Evolutionary conservation across 2,329 filamentous ascomycete genomes (phyloP).

Genomic region (Diplodia seriata): DNA sequence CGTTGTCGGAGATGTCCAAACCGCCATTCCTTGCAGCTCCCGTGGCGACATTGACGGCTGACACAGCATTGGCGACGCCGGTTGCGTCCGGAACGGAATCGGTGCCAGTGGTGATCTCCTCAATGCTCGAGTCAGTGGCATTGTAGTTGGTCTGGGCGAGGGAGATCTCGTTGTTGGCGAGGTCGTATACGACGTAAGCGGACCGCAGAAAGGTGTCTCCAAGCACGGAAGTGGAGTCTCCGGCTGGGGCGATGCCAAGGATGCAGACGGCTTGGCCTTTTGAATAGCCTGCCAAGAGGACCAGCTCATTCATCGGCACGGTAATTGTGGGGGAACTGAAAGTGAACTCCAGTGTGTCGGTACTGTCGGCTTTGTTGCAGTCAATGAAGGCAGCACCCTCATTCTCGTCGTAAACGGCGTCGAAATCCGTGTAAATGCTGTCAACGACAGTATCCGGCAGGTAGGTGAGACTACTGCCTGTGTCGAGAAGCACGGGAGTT

Average conservation of each 20-base stretch:
- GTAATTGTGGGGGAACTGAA: conserved; percentile 63
- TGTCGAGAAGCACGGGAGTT: conserved; percentile 72
- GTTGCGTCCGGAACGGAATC: conserved; percentile 61
- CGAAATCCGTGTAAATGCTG: conserved; percentile 50
- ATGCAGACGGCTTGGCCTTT: conserved; percentile 54
- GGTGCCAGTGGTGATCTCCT: conserved; percentile 61
- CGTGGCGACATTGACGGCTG: conserved; percentile 52
- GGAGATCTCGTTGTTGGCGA: conserved; percentile 66
- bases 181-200: conserved; percentile 69
- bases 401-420: conserved; percentile 50
- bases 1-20: conserved; percentile 38
- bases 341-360: conserved; percentile 62
- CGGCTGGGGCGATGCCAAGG: conserved; percentile 59
- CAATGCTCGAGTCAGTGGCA: conserved; percentile 55
- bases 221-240: conserved; percentile 57
- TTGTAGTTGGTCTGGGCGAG: conserved; percentile 69
- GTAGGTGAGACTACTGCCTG: conserved; percentile 75
- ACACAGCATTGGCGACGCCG: conserved; percentile 58
- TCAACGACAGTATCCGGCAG: conserved; percentile 67
- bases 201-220: conserved; percentile 69
- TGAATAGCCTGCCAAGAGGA: conserved; percentile 57
- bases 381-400: conserved; percentile 59
- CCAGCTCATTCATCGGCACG: conserved; percentile 63
- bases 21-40: conserved; percentile 54
- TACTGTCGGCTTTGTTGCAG: conserved; percentile 58